Conservation (phyloP, 768 basidiomycete species). For the Naganishia vishniacii region DNA sequence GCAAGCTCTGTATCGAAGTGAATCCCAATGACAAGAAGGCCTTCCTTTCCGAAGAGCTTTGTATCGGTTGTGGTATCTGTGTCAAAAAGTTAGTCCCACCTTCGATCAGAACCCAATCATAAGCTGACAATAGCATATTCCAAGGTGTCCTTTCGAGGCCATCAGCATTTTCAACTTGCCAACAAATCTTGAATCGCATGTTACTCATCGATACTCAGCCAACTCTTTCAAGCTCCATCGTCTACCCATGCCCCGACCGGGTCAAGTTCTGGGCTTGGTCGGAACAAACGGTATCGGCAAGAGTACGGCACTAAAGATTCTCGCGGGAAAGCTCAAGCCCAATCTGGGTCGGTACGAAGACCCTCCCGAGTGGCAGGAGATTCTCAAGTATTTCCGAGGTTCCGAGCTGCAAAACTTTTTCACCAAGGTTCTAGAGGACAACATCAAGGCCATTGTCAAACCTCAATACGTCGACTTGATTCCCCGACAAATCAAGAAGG, state of each 20-base stretch:
- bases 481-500: constrained; percentile 84
- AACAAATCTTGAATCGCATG: constrained; percentile 89
- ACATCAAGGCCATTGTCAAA: constrained; percentile 96
- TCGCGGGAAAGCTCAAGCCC: constrained; percentile 67
- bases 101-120: background rate
- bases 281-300: constrained; percentile 99
- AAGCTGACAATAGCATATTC: background rate
- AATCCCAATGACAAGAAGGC: constrained; percentile 93
- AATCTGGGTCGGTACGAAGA: constrained; percentile 97
- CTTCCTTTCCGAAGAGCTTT: constrained; percentile 96
- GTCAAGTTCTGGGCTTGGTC: constrained; percentile 96
- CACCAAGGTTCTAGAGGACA: constrained; percentile 97
- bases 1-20: constrained; percentile 97
- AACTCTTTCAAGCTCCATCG: constrained; percentile 99
- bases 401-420: constrained; percentile 99
- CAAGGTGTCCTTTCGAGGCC: constrained; percentile 98
- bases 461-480: constrained; percentile 99
- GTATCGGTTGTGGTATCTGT: constrained; percentile 99
- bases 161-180: constrained; percentile 98
- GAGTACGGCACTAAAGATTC: constrained; percentile 91
- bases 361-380: constrained; percentile 98
- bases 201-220: constrained; percentile 96
- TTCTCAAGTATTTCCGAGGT: constrained; percentile 95
- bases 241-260: constrained; percentile 90
- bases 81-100: constrained; percentile 81